Conservation (phyloP, 352 stramenopile species). For the Phytophthora palmivora region DNA sequence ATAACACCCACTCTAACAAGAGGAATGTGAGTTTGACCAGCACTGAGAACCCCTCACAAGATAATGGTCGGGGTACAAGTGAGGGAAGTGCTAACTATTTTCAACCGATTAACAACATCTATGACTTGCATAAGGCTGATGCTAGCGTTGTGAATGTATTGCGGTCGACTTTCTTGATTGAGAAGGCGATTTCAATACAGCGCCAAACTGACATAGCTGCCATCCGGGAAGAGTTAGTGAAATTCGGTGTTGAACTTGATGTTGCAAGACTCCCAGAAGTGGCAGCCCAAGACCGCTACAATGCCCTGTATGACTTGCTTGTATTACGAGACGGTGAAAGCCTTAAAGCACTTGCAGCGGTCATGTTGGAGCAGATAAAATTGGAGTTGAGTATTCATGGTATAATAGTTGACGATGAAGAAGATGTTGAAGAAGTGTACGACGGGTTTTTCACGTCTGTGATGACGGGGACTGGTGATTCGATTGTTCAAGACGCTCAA, state of each 20-base stretch:
- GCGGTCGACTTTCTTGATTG: conserved; percentile 67
- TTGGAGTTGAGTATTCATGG: conserved; percentile 64
- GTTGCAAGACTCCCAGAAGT: conserved; percentile 18
- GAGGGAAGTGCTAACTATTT: conserved; percentile 1
- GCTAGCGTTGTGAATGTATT: conserved; percentile 62
- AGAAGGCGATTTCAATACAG: conserved; percentile 75
- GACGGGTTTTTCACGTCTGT: conserved; percentile 70
- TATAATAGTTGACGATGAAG: conserved; percentile 64
- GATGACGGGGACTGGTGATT: conserved; percentile 53
- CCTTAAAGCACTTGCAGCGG: conserved; percentile 59
- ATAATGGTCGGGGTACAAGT: conserved; percentile 10
- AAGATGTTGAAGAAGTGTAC: conserved; percentile 69
- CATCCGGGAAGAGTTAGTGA: conserved; percentile 58
- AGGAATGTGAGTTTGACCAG: background rate
- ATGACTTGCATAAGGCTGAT: conserved; percentile 62
- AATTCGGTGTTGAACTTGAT: conserved; percentile 58
- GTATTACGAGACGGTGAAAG: conserved; percentile 76
- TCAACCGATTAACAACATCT: conserved; percentile 52
- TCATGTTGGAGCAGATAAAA: conserved; percentile 74
- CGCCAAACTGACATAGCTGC: conserved; percentile 42
- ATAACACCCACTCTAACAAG: background rate
- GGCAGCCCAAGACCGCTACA: conserved; percentile 46
- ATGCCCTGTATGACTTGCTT: conserved; percentile 66
- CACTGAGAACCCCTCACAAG: background rate
- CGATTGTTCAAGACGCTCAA: conserved; percentile 73